Evolutionary conservation across 2,329 filamentous ascomycete genomes (phyloP), one percentile per base, ranked within the genome.

Genomic region (Neonectria magnoliae): DNA sequence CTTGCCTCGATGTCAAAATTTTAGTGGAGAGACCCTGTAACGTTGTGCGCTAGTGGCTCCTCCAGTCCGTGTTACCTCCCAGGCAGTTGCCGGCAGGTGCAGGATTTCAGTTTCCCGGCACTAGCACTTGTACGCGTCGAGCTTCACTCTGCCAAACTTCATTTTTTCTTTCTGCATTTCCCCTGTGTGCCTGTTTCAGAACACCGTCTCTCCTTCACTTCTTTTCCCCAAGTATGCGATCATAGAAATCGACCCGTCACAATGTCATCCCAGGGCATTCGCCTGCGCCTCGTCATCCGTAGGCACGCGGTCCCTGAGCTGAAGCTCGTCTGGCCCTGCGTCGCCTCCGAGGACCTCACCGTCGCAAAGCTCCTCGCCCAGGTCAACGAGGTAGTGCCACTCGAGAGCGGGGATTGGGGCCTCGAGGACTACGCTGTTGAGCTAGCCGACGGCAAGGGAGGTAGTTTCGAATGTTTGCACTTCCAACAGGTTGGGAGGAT

Each of bases 341-440:
- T 84, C 56, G 80, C 83, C 70, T 80, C 83, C 57, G 81, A 83
- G 14, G 85, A 90, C 50, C 85, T 89, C 57, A 97, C 93, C 2
- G 85, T 97, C 65, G 87, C 92, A 31, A 88, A 91, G 70, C 86
- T 98, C 2, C 83, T 98, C 41, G 88, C 92, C 68, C 87, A 93
- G 65, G 84, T 98, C 70, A 94, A 97, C 78, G 88, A 92, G 47
- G 85, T 92, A 16, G 82, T 98, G 2, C 94, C 94, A 0, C 87
- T 98, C 0, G 94, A 97, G 80, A 89, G 90, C 61, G 85, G 85
- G 44, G 84, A 93, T 64, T 97, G 93, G 93, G 93, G 93, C 0
- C 81, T 97, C 4, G 94, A 98, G 74, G 93, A 98, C 76, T 98
- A 98, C 78, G 87, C 87, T 9, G 93, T 97, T 31, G 92, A 97